These are phyloP conservation scores for Phytophthora capsici DNA, from an alignment of 352 stramenopile species.

Conservation along the genomic window DNA sequence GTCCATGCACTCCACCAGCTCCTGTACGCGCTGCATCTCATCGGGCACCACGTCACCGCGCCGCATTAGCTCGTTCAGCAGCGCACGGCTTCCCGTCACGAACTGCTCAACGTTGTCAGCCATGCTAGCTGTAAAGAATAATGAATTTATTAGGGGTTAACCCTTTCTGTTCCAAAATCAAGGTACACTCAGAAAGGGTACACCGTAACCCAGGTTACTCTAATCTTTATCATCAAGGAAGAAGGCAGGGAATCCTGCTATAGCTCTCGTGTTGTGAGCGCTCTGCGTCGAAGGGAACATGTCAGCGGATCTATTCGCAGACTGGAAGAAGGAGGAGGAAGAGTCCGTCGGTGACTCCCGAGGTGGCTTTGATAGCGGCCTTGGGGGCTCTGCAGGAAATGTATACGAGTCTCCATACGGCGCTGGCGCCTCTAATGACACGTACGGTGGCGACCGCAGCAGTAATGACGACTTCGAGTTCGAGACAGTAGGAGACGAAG, in stretches of 20 bases:
- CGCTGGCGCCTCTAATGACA: conserved; percentile 27
- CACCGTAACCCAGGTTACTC: neutral
- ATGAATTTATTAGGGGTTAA: too few relatives aligned
- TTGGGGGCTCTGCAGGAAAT: neutral
- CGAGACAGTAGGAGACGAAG: conserved; percentile 63
- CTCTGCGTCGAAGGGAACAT: conserved; percentile 43
- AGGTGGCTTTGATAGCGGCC: conserved; percentile 21
- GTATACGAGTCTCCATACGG: conserved; percentile 54
- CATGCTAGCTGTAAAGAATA: too few relatives aligned
- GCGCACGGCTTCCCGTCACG: conserved; percentile 37
- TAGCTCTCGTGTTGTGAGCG: neutral
- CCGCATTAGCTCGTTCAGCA: conserved; percentile 46
- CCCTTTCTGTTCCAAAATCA: neutral
- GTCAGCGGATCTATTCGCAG: conserved; percentile 89
- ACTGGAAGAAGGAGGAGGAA: conserved; percentile 87
- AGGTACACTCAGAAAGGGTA: neutral
- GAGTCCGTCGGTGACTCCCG: conserved; percentile 38
- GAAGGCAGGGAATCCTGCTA: neutral
- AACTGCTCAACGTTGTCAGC: conserved; percentile 16
- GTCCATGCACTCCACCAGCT: conserved; percentile 71
- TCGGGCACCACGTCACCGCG: conserved; percentile 36
- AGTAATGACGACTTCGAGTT: conserved; percentile 84
- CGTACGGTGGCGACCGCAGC: conserved; percentile 40
- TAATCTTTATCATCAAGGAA: neutral
- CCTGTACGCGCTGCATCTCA: conserved; percentile 64